A percentile compares a stretch with the other conserved stretches of the same genome.
Evolutionary conservation across 1,139 yeast genomes (phyloP).

Genomic region (Casaregolazyma lundiana): DNA sequence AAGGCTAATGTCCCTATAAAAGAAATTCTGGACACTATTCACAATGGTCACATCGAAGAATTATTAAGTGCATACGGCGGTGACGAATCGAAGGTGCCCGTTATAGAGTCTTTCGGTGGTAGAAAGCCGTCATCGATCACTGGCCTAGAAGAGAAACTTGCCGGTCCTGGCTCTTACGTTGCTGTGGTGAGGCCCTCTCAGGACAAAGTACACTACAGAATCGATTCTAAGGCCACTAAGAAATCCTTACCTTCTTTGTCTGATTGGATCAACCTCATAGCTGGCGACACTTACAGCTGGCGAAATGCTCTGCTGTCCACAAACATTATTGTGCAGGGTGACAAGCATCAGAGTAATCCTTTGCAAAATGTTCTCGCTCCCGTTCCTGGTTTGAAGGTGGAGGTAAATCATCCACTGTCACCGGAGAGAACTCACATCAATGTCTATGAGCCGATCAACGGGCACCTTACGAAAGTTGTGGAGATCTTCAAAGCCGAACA

Average conservation of each 20-base stretch:
- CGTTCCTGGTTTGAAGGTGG: slow-evolving; percentile 58
- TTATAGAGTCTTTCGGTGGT: slow-evolving; percentile 85
- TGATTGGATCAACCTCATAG: slow-evolving; percentile 75
- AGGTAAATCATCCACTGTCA: slow-evolving; percentile 49
- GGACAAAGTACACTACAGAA: slow-evolving; percentile 45
- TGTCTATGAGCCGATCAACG: slow-evolving; percentile 67
- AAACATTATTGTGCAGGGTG: slow-evolving; percentile 78
- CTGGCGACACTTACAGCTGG: slow-evolving; percentile 81
- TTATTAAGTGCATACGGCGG: slow-evolving; percentile 63
- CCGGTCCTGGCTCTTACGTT: slow-evolving; percentile 20
- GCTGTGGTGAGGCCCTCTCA: slow-evolving; percentile 36
- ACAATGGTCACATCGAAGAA: slow-evolving; percentile 81
- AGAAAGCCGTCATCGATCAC: slow-evolving; percentile 33
- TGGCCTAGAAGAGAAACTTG: slow-evolving; percentile 36
- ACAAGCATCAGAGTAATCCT: slow-evolving; percentile 73
- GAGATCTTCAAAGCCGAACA: slow-evolving; percentile 48
- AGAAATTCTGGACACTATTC: slow-evolving; percentile 81
- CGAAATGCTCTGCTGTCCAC: slow-evolving; percentile 84
- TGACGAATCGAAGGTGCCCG: slow-evolving; percentile 70
- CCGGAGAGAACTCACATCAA: slow-evolving; percentile 56
- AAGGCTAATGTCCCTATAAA: slow-evolving; percentile 88
- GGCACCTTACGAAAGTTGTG: slow-evolving; percentile 66
- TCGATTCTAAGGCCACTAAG: slow-evolving; percentile 43
- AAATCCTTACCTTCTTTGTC: slow-evolving; percentile 34
- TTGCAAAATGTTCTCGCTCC: slow-evolving; percentile 79